Conservation (phyloP, 2,329 filamentous ascomycete species). For the Xylaria sp. region DNA sequence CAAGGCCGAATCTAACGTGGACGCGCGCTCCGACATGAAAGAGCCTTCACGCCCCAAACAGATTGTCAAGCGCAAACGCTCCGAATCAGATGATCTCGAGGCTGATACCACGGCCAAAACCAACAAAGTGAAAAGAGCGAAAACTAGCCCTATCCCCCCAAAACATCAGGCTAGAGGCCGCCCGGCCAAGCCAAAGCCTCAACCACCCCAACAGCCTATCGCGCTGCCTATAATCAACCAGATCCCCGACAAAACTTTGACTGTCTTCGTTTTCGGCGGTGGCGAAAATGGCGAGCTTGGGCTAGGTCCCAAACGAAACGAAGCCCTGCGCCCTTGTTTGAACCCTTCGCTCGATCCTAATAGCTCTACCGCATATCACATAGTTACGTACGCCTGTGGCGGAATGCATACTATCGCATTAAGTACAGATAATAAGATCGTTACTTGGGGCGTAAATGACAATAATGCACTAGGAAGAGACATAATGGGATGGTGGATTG, state of each 20-base stretch:
- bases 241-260: background rate
- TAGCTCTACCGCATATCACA: conserved; percentile 1
- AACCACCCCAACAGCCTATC: background rate
- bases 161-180: background rate
- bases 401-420: conserved; percentile 68
- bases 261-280: conserved; percentile 30
- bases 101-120: background rate
- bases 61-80: background rate
- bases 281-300: conserved; percentile 57
- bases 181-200: background rate
- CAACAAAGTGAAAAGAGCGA: background rate
- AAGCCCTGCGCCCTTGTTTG: conserved; percentile 25
- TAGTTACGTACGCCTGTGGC: conserved; percentile 51
- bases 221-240: conserved; percentile 5
- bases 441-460: conserved; percentile 61
- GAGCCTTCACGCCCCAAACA: too few relatives aligned
- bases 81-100: background rate
- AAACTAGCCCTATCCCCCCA: background rate
- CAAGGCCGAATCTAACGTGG: too few relatives aligned
- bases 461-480: conserved; percentile 52
- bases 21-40: too few relatives aligned
- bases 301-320: conserved; percentile 31
- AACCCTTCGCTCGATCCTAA: conserved; percentile 30
- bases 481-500: conserved; percentile 10
- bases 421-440: conserved; percentile 35